phyloP scores from a whole-genome alignment of 2,329 filamentous ascomycete species.

The Alternaria atra region DNA sequence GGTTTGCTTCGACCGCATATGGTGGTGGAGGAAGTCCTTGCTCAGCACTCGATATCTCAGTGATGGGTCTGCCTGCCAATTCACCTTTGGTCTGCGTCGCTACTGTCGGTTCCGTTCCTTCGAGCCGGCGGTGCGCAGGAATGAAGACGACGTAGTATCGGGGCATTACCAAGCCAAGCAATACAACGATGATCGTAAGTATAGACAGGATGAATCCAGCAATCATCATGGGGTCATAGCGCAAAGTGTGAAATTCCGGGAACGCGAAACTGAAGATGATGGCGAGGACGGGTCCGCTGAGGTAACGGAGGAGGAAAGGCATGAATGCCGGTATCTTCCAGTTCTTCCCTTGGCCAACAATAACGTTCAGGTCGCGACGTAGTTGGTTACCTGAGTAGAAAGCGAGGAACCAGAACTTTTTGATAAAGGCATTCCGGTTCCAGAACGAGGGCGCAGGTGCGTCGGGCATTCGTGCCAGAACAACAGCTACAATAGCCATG shows the following conservation, averaged over 20 bases:
- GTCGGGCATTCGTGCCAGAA: constrained; percentile 57
- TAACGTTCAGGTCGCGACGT: constrained; percentile 63
- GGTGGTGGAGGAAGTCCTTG: background rate
- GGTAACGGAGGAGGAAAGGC: constrained; percentile 55
- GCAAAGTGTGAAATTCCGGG: constrained; percentile 43
- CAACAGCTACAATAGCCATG: constrained; percentile 51
- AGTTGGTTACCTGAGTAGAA: constrained; percentile 66
- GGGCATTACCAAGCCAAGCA: constrained; percentile 61
- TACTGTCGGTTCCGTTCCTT: constrained; percentile 54
- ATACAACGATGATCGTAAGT: constrained; percentile 56
- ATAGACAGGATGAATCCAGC: constrained; percentile 44
- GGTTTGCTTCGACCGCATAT: background rate
- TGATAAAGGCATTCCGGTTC: constrained; percentile 48
- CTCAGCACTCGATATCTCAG: constrained; percentile 19
- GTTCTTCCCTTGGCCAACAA: constrained; percentile 64
- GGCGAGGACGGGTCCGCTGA: constrained; percentile 44
- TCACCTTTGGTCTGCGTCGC: constrained; percentile 41
- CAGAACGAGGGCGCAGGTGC: constrained; percentile 55
- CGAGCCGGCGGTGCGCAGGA: constrained; percentile 56
- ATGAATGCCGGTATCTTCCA: constrained; percentile 65
- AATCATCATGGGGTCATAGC: constrained; percentile 49
- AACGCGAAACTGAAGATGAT: constrained; percentile 49
- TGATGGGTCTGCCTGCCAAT: constrained; percentile 27
- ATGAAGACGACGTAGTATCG: constrained; percentile 65
- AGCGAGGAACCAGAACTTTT: constrained; percentile 62